Conservation (phyloP, 805 yeast genomes). For the Yarrowia divulgata region DNA sequence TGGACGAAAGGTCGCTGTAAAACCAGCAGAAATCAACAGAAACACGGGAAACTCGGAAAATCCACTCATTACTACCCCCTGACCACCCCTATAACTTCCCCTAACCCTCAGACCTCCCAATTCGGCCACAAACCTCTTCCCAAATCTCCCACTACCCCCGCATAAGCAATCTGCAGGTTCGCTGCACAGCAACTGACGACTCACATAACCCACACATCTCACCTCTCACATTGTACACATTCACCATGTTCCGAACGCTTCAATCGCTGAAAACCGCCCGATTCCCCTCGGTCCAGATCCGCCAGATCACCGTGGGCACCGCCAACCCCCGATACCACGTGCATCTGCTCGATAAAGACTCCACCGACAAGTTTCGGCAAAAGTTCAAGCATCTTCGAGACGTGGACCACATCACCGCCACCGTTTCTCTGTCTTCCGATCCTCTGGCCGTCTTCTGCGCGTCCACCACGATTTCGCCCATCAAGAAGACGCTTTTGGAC, state of each 20-base stretch:
- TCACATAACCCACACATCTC: background rate
- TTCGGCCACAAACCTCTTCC: background rate
- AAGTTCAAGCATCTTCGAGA: constrained; percentile 22
- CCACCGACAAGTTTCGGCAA: constrained; percentile 40
- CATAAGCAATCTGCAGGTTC: constrained; percentile 3
- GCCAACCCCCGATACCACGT: constrained; percentile 38
- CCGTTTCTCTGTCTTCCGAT: constrained; percentile 15
- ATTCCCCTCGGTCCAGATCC: background rate
- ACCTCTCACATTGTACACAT: background rate
- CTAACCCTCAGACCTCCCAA: background rate
- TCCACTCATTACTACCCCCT: background rate
- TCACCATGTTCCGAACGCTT: constrained; percentile 15
- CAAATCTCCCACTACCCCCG: background rate
- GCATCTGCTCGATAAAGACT: constrained; percentile 43
- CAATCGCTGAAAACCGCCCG: constrained; percentile 5
- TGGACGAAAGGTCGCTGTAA: no score
- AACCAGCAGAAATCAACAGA: no score
- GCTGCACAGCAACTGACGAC: constrained; percentile 14
- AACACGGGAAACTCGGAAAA: background rate
- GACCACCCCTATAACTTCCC: background rate
- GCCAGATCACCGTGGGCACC: constrained; percentile 31
- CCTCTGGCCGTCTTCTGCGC: constrained; percentile 36
- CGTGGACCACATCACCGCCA: constrained; percentile 27
- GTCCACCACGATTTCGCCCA: constrained; percentile 1
- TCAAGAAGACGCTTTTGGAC: constrained; percentile 19